phyloP scores from a whole-genome alignment of 148 eudicot genomes.

The Tetragonia tetragonoides region DNA sequence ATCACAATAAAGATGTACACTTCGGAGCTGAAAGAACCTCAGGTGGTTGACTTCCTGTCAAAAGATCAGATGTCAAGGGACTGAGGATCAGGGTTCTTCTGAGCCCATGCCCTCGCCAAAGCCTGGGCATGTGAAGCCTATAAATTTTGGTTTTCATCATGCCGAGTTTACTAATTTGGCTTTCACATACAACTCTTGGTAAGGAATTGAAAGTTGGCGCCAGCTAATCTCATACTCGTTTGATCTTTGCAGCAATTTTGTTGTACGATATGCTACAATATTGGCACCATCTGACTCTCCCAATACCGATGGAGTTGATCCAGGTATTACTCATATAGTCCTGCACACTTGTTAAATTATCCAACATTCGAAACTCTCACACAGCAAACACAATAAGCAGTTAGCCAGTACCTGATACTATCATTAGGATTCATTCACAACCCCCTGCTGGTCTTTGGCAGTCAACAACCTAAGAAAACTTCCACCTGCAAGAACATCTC shows the following conservation, averaged over 20 bases:
- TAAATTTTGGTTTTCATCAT: background rate
- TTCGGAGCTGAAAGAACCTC: background rate
- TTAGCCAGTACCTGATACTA: background rate
- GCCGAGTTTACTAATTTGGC: background rate
- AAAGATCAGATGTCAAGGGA: background rate
- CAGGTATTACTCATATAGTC: constrained; percentile 51
- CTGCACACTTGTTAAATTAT: background rate
- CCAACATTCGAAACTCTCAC: background rate
- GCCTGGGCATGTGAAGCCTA: background rate
- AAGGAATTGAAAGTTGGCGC: background rate
- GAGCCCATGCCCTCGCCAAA: no score
- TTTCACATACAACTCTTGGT: background rate
- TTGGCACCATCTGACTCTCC: constrained; percentile 90
- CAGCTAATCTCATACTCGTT: constrained; percentile 9
- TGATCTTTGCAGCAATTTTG: constrained; percentile 65
- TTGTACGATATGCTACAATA: constrained; percentile 73
- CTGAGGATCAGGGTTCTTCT: no score
- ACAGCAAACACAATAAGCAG: background rate
- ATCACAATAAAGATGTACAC: constrained; percentile 5
- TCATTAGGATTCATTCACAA: no score
- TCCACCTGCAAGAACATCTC: no score
- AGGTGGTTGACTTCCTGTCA: background rate
- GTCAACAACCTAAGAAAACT: no score
- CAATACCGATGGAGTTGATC: constrained; percentile 96
- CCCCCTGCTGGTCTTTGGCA: no score